Conservation (phyloP, 176 grass and related monocot species). For the Calamus simplicifolius region DNA sequence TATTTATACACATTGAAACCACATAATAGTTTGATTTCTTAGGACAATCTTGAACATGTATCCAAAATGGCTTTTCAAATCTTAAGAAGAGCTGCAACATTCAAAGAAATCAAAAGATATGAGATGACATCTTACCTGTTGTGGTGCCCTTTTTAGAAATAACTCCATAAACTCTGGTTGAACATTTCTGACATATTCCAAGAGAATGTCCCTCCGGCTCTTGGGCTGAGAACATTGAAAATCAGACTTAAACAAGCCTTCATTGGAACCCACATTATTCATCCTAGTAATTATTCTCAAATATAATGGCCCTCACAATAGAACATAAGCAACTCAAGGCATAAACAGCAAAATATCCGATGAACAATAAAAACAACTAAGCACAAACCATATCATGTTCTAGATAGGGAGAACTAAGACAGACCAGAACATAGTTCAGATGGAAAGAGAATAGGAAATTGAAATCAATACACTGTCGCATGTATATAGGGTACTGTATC, state of each 20-base stretch:
- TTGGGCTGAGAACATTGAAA: slow-evolving; percentile 44
- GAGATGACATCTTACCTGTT: slow-evolving; percentile 36
- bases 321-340: too few species aligned
- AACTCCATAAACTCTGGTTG: slow-evolving; percentile 95
- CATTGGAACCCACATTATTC: background rate
- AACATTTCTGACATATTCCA: slow-evolving; percentile 84
- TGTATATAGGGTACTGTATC: too few species aligned
- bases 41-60: background rate
- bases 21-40: too few species aligned
- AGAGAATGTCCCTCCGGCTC: slow-evolving; percentile 73
- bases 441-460: too few species aligned
- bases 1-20: background rate
- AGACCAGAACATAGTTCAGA: too few species aligned
- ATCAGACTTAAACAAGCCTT: slow-evolving; percentile 13
- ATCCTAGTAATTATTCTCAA: too few species aligned
- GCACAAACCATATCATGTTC: too few species aligned
- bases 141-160: slow-evolving; percentile 76
- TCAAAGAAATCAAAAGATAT: background rate
- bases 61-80: background rate
- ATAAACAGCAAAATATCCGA: too few species aligned
- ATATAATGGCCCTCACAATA: too few species aligned
- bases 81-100: background rate
- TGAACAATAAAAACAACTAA: too few species aligned
- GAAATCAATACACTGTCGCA: too few species aligned
- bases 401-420: too few species aligned